Conservation (phyloP, 306 rosid species). For the Trifolium subterraneum region DNA sequence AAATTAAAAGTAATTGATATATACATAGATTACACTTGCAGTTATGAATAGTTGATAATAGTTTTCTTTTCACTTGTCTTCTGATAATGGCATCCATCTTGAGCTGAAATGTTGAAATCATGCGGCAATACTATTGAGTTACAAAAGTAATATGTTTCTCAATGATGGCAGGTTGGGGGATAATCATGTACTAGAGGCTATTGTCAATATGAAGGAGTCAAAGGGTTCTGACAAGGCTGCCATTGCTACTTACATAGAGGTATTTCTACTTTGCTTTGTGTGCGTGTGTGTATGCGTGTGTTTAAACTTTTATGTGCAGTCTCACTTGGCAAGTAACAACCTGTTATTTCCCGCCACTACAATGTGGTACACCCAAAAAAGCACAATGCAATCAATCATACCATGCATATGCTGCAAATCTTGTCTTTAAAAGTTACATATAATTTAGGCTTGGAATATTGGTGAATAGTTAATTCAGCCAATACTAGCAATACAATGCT, state of each 20-base stretch:
- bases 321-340: conserved; percentile 12
- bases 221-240: conserved; percentile 91
- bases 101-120: conserved; percentile 32
- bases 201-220: conserved; percentile 73
- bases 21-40: conserved; percentile 20
- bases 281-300: not conserved
- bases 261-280: conserved; percentile 42
- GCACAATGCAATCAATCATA: not conserved
- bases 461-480: conserved; percentile 16
- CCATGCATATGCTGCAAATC: conserved; percentile 20
- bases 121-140: conserved; percentile 41
- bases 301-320: conserved; percentile 1
- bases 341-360: not conserved
- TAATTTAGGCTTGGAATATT: conserved; percentile 31
- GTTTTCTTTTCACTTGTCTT: conserved; percentile 27
- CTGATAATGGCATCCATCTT: conserved; percentile 31
- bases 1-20: conserved; percentile 12
- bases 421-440: conserved; percentile 26
- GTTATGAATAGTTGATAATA: conserved; percentile 18
- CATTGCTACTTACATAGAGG: conserved; percentile 85
- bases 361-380: conserved; percentile 11
- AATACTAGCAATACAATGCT: conserved; percentile 24
- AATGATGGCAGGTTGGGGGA: conserved; percentile 70
- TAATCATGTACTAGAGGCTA: conserved; percentile 79
- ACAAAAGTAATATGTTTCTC: conserved; percentile 37